Conservation (phyloP, 805 yeast genomes). For the Saturnispora besseyi region DNA sequence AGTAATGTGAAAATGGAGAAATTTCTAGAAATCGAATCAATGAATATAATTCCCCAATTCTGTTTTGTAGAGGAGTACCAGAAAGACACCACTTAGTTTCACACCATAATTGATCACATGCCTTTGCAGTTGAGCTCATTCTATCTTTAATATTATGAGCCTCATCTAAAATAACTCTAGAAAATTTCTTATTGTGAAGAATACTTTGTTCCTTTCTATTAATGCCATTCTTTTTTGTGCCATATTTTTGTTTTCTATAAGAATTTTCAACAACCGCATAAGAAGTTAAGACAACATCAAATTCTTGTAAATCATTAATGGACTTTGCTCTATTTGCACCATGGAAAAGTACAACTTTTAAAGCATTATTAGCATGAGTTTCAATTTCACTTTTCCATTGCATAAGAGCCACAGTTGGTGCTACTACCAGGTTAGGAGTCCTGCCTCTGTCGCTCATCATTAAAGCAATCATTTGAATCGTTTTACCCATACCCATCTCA, state of each 20-base stretch:
- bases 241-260: slow-evolving; percentile 72
- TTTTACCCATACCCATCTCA: slow-evolving; percentile 99
- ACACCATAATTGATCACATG: slow-evolving; percentile 68
- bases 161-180: slow-evolving; percentile 86
- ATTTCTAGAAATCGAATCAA: slow-evolving; percentile 75
- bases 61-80: slow-evolving; percentile 94
- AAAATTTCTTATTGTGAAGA: slow-evolving; percentile 65
- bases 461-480: slow-evolving; percentile 89
- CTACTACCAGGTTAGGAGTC: slow-evolving; percentile 80
- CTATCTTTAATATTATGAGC: slow-evolving; percentile 97
- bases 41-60: slow-evolving; percentile 95
- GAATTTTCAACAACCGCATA: slow-evolving; percentile 88
- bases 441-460: slow-evolving; percentile 60
- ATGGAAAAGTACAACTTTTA: slow-evolving; percentile 69
- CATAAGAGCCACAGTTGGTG: slow-evolving; percentile 97
- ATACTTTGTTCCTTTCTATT: slow-evolving; percentile 66
- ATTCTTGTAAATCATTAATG: slow-evolving; percentile 45
- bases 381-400: slow-evolving; percentile 96
- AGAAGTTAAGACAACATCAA: slow-evolving; percentile 83
- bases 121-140: slow-evolving; percentile 86
- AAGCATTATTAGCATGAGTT: slow-evolving; percentile 63
- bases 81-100: slow-evolving; percentile 83
- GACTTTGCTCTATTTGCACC: slow-evolving; percentile 70
- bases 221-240: slow-evolving; percentile 67
- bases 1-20: slow-evolving; percentile 81